phyloP scores from a whole-genome alignment of 225 moss, liverwort and hornwort genomes.

The Physcomitrellopsis africana region DNA sequence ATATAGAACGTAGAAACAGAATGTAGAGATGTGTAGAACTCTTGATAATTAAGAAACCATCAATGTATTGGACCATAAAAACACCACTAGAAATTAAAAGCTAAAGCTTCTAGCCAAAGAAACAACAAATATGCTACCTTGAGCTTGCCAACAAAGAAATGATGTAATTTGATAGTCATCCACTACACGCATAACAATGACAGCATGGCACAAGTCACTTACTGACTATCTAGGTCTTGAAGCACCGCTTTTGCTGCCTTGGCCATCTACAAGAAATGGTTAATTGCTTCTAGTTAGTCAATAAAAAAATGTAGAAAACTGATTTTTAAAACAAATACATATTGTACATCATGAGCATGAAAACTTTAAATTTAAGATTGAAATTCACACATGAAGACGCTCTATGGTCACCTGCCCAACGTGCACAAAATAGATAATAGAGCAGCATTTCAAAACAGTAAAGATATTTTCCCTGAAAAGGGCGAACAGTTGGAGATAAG shows the following conservation, averaged over 20 bases:
- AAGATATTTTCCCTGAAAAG: neutral
- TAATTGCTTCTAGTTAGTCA: neutral
- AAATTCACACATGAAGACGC: conserved; percentile 4
- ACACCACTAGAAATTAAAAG: conserved; percentile 1
- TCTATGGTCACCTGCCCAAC: neutral
- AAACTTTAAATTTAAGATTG: conserved; percentile 2
- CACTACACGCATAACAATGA: conserved; percentile 13
- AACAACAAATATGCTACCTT: conserved; percentile 16
- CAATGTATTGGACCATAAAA: neutral
- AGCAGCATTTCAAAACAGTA: neutral
- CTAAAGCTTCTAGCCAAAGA: conserved; percentile 3
- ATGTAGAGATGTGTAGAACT: neutral
- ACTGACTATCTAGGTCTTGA: conserved; percentile 65
- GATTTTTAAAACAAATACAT: neutral
- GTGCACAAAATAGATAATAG: conserved; percentile 1
- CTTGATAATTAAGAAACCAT: conserved; percentile 3
- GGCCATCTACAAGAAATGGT: conserved; percentile 51
- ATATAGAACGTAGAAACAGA: neutral
- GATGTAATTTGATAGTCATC: neutral
- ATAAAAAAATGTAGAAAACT: neutral
- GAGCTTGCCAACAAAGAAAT: conserved; percentile 1
- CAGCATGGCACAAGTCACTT: conserved; percentile 23
- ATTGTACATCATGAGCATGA: conserved; percentile 11
- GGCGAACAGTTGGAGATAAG: neutral
- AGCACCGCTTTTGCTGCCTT: conserved; percentile 66